phyloP scores from a whole-genome alignment of 1,284 basidiomycete genomes.

The Moesziomyces globuligerus region DNA sequence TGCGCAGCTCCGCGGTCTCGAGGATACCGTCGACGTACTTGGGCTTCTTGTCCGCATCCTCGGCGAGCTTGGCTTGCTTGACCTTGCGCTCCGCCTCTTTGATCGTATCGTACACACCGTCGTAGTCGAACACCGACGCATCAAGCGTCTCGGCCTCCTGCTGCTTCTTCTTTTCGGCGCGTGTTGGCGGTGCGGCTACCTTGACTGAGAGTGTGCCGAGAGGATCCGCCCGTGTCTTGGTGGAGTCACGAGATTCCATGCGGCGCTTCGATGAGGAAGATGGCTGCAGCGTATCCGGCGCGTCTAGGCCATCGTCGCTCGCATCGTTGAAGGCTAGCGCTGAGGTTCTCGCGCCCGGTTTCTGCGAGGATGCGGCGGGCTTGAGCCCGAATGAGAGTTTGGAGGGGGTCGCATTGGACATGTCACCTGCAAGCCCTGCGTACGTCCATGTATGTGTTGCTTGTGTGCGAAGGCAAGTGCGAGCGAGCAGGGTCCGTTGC shows the following conservation, averaged over 20 bases:
- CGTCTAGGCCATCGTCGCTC: constrained; percentile 38
- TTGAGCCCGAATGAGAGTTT: constrained; percentile 56
- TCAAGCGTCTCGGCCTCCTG: constrained; percentile 80
- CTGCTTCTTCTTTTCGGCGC: constrained; percentile 44
- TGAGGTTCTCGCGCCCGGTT: constrained; percentile 1
- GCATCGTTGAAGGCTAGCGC: constrained; percentile 36
- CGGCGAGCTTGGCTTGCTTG: constrained; percentile 73
- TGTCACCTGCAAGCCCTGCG: no score
- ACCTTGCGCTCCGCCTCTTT: constrained; percentile 81
- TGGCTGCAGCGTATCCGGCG: no score
- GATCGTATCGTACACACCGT: constrained; percentile 95
- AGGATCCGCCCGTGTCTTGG: constrained; percentile 1
- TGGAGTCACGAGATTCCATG: constrained; percentile 1
- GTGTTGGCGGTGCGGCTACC: constrained; percentile 45
- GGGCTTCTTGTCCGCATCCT: constrained; percentile 75
- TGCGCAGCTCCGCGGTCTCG: constrained; percentile 83
- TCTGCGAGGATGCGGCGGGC: constrained; percentile 3
- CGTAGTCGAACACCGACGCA: constrained; percentile 89
- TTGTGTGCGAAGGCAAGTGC: neutral
- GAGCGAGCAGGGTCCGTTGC: neutral
- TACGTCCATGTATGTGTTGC: no score
- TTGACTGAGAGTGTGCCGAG: constrained; percentile 21
- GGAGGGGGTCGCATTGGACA: constrained; percentile 14
- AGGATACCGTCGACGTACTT: constrained; percentile 90
- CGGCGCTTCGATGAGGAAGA: neutral